Percentiles rank a stretch among this genome's conserved stretches.
Conservation (phyloP, 192 early-diverging fungal genomes). For the Coemansia furcata region DNA sequence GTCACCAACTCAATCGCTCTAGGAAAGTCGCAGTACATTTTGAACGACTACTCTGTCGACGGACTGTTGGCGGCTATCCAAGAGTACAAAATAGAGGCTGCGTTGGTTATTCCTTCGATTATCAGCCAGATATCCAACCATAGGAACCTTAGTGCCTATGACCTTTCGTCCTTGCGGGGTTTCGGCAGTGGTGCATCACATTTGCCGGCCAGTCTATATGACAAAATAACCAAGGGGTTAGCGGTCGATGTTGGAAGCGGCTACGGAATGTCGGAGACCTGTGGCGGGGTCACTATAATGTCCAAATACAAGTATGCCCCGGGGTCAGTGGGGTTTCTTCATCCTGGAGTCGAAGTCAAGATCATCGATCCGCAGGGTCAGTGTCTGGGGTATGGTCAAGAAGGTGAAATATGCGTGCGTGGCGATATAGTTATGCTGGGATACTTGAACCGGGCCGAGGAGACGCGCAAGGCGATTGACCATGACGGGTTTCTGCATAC, state of each 20-base stretch:
- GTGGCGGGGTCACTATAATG: constrained; percentile 30
- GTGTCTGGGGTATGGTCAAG: constrained; percentile 52
- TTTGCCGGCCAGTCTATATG: constrained; percentile 56
- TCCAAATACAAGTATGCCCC: constrained; percentile 1
- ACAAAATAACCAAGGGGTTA: constrained; percentile 38
- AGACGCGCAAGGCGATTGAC: constrained; percentile 66
- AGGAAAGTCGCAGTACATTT: constrained; percentile 59
- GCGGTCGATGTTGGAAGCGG: constrained; percentile 42
- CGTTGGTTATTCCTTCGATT: constrained; percentile 59
- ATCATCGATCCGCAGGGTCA: constrained; percentile 73
- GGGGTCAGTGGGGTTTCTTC: constrained; percentile 64
- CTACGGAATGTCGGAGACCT: constrained; percentile 63
- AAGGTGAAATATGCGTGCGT: constrained; percentile 80
- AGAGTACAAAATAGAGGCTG: constrained; percentile 61
- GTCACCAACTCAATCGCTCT: constrained; percentile 19
- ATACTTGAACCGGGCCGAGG: constrained; percentile 75
- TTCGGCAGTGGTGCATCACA: constrained; percentile 74
- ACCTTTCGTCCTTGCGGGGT: constrained; percentile 61
- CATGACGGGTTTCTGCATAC: constrained; percentile 78
- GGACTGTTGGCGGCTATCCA: constrained; percentile 60
- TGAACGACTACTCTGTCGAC: constrained; percentile 67
- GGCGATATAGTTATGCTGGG: constrained; percentile 81
- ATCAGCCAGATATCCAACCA: constrained; percentile 63
- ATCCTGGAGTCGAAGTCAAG: constrained; percentile 65
- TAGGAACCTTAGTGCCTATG: constrained; percentile 63